Conservation (phyloP, 1,284 basidiomycete species). For the Irpex sp. region DNA sequence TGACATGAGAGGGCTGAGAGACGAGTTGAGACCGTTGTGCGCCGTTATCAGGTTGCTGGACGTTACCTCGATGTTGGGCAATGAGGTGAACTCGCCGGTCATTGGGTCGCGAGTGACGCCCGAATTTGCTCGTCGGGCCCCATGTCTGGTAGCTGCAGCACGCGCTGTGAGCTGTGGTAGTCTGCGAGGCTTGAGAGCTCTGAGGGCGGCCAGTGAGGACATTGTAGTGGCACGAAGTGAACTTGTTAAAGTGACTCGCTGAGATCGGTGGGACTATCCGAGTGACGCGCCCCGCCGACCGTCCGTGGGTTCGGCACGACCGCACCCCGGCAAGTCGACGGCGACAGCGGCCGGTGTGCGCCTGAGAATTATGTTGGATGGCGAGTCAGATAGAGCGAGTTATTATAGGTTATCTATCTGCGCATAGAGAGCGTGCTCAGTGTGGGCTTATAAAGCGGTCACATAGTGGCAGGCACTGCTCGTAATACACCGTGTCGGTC, state of each 20-base stretch:
- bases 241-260: not conserved
- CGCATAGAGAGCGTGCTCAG: not conserved
- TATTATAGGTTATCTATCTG: not conserved
- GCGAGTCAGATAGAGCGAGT: too few relatives aligned
- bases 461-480: not conserved
- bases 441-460: not conserved
- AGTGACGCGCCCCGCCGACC: slow-evolving; percentile 5
- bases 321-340: not conserved
- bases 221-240: not conserved
- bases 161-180: not conserved
- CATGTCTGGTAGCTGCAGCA: not conserved
- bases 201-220: slow-evolving; percentile 9
- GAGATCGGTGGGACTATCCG: not conserved
- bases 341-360: not conserved
- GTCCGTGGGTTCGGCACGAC: not conserved
- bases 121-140: slow-evolving; percentile 17
- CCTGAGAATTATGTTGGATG: not conserved
- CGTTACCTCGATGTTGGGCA: slow-evolving; percentile 28
- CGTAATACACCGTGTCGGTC: not conserved
- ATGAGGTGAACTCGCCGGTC: slow-evolving; percentile 21
- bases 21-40: not conserved
- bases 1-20: slow-evolving; percentile 42
- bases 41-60: not conserved
- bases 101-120: slow-evolving; percentile 20
- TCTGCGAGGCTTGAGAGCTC: slow-evolving; percentile 5